Conservation (phyloP, 2,329 filamentous ascomycete genomes). For the Colletotrichum sp. region DNA sequence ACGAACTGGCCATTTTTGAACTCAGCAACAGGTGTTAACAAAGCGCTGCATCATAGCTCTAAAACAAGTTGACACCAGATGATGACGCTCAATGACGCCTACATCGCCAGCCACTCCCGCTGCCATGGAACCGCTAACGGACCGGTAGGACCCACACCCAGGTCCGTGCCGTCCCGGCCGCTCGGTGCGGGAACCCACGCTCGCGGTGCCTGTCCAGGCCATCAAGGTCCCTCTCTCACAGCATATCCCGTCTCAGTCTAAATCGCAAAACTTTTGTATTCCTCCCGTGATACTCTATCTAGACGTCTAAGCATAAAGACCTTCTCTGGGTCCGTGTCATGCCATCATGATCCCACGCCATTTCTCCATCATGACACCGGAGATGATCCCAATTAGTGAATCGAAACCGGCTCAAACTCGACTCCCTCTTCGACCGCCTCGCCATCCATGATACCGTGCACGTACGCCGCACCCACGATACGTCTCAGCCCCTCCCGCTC, state of each 20-base stretch:
- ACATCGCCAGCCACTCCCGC: slow-evolving; percentile 6
- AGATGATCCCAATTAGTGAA: background rate
- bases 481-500: slow-evolving; percentile 7
- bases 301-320: background rate
- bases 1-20: background rate
- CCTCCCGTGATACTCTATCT: background rate
- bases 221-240: background rate
- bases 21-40: fast-evolving
- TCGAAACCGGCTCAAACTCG: slow-evolving; percentile 7
- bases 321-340: background rate
- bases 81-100: slow-evolving; percentile 19
- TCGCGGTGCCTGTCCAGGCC: background rate
- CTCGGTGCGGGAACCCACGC: background rate
- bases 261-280: background rate
- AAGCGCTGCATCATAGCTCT: background rate
- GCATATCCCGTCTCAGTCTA: background rate
- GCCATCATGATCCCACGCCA: background rate
- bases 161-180: slow-evolving; percentile 6
- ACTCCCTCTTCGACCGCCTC: background rate
- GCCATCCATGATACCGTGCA: slow-evolving; percentile 15
- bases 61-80: background rate
- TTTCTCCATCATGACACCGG: no score
- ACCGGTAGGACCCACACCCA: background rate
- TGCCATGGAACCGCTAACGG: background rate
- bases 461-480: slow-evolving; percentile 14